Conservation (phyloP, 495 filamentous ascomycete genomes). For the Hypomontagnella submonticulosa region DNA sequence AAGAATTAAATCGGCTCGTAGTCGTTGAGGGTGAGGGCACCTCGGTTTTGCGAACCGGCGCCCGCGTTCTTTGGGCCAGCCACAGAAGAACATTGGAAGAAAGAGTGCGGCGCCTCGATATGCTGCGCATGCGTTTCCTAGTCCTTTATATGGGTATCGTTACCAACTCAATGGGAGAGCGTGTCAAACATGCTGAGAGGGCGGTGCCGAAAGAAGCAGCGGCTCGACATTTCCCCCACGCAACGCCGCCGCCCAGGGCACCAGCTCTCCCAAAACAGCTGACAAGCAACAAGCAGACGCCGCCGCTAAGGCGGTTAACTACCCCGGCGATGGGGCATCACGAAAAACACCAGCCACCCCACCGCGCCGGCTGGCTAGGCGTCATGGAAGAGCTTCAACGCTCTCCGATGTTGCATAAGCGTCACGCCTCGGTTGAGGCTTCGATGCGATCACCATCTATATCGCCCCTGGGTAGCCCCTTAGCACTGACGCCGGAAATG, state of each 20-base stretch:
- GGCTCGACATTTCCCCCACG: slow-evolving; percentile 16
- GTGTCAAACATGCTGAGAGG: slow-evolving; percentile 41
- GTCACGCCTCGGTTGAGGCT: slow-evolving; percentile 63
- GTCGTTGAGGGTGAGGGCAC: slow-evolving; percentile 57
- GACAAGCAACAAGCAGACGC: slow-evolving; percentile 52
- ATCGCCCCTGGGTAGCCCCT: slow-evolving; percentile 42
- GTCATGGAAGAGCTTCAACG: slow-evolving; percentile 64
- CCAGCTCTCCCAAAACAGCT: slow-evolving; percentile 48
- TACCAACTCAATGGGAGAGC: slow-evolving; percentile 53
- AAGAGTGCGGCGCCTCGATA: slow-evolving; percentile 67
- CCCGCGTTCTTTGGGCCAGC: slow-evolving; percentile 61
- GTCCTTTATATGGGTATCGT: slow-evolving; percentile 66
- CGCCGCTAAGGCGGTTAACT: slow-evolving; percentile 55
- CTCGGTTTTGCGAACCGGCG: slow-evolving; percentile 47
- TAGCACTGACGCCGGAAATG: slow-evolving; percentile 29
- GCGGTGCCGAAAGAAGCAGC: slow-evolving; percentile 49
- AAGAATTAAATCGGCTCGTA: slow-evolving; percentile 60
- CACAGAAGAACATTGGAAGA: slow-evolving; percentile 59
- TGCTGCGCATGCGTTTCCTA: slow-evolving; percentile 67
- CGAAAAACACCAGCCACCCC: slow-evolving; percentile 25
- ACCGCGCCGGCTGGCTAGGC: slow-evolving; percentile 59
- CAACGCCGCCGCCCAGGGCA: slow-evolving; percentile 47
- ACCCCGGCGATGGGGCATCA: slow-evolving; percentile 54
- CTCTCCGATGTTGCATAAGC: slow-evolving; percentile 60
- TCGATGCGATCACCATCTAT: slow-evolving; percentile 51